Conservation (phyloP, 345 rosid genomes). For the Excoecaria cochinchinensis region DNA sequence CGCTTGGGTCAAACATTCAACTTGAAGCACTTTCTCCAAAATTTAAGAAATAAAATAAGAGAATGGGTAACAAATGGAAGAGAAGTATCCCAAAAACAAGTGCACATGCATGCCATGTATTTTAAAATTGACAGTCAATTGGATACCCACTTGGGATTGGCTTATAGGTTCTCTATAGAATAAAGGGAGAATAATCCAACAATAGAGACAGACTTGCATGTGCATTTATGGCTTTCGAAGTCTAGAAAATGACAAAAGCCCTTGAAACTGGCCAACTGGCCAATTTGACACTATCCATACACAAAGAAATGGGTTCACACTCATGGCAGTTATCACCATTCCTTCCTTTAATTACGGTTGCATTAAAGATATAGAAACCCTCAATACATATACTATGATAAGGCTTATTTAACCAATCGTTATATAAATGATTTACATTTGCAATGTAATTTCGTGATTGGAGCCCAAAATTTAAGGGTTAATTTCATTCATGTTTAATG, state of each 20-base stretch:
- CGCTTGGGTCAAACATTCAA: too few relatives aligned
- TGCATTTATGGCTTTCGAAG: conserved; percentile 14
- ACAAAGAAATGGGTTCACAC: conserved; percentile 20
- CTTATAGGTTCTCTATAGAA: background rate
- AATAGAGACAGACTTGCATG: conserved; percentile 15
- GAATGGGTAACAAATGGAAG: conserved; percentile 3
- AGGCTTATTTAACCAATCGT: too few relatives aligned
- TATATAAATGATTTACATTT: too few relatives aligned
- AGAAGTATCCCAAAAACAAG: conserved; percentile 13
- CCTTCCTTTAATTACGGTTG: background rate
- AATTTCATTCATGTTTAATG: too few relatives aligned
- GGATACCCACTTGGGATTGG: background rate
- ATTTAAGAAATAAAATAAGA: conserved; percentile 2
- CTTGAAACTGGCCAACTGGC: background rate
- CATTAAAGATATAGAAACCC: background rate
- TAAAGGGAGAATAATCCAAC: background rate
- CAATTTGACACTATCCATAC: conserved; percentile 6
- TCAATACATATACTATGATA: too few relatives aligned
- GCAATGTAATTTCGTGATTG: too few relatives aligned
- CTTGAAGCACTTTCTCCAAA: background rate
- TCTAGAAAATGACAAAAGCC: conserved; percentile 13
- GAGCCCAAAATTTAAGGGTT: too few relatives aligned
- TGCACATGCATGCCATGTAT: background rate
- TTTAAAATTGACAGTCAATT: background rate
- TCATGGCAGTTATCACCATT: conserved; percentile 1